Evolutionary conservation across 805 yeast genomes (phyloP).

Genomic region (Nakazawaea wyomingensis): DNA sequence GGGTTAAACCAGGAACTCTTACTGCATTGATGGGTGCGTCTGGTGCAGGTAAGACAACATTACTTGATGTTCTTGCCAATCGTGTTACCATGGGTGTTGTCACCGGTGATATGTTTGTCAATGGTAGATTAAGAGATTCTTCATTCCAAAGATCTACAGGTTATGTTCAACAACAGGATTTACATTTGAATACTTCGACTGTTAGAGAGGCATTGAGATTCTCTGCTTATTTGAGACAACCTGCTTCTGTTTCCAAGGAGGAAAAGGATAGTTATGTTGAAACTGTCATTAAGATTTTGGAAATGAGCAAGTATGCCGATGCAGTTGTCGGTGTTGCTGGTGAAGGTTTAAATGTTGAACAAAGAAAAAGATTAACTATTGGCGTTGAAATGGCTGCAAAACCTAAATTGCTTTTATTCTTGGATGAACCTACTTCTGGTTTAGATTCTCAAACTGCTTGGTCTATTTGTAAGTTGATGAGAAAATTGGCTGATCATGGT

Average conservation of each 20-base stretch:
- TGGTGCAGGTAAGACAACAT: constrained; percentile 83
- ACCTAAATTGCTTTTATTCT: constrained; percentile 39
- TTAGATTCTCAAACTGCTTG: constrained; percentile 48
- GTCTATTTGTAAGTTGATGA: constrained; percentile 42
- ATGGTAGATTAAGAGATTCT: constrained; percentile 56
- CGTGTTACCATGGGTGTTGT: constrained; percentile 67
- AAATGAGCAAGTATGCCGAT: constrained; percentile 40
- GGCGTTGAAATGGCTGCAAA: constrained; percentile 44
- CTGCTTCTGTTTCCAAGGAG: constrained; percentile 27
- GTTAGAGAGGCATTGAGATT: constrained; percentile 42
- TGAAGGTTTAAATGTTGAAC: constrained; percentile 36
- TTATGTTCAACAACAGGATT: constrained; percentile 62
- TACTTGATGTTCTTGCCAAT: constrained; percentile 67
- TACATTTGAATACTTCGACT: constrained; percentile 38
- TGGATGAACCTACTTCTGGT: constrained; percentile 53
- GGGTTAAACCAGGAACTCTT: constrained; percentile 75
- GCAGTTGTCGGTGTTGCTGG: constrained; percentile 36
- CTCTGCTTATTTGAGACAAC: constrained; percentile 36
- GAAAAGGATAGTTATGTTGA: constrained; percentile 40
- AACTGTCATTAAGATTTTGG: constrained; percentile 34
- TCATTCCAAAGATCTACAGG: constrained; percentile 77
- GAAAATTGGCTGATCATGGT: constrained; percentile 39
- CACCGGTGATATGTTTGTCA: constrained; percentile 67
- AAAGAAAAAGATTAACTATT: constrained; percentile 36
- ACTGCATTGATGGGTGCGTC: constrained; percentile 85